Base-by-base conservation (phyloP, 257 asterid species). In the Handroanthus guayacan region DNA sequence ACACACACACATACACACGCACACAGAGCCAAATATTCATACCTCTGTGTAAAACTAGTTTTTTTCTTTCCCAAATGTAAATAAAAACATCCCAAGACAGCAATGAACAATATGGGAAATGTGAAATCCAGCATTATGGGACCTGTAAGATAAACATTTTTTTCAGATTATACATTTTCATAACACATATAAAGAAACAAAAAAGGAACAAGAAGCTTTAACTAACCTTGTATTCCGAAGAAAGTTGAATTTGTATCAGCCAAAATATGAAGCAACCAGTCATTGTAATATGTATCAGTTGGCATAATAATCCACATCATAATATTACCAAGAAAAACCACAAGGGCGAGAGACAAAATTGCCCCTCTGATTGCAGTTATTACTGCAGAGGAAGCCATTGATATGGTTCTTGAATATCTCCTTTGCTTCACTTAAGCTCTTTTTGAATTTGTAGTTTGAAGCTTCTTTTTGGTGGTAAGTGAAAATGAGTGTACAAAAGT, bases 221-320 rank as follows among this genome's bases (percentile, higher is more conserved):
- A 36, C 61, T 45, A 18, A 93, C 99, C 99, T 95, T 92, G 98
- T 38, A 91, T 81, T 58, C 92, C 99, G 76, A 92, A 95, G 90
- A 86, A 95, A 56, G 92, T 92, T 12, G 99, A 92, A 54, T 85
- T 86, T 60, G 96, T 89, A 69, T 72, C 76, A 63, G 94, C 86
- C 80, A 91, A 80, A 71, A 95, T 85, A 12, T 86, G 93, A 50
- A 91, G 93, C 67, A 88, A 78, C 99, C 99, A 95, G 76, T 87
- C 77, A 16, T 80, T 85, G 84, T 95, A 92, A 67, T 92, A 95
- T 1, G 96, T 91, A 84, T 87, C 96, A n/a, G 98, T 95, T 12
- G 97, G 98, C 98, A 95, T 91, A 38, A 95, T 86, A 34, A 92
- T 86, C 99, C 99, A 95, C 97, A 95, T 92, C 97, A 95, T 95